These are phyloP conservation scores for Talaromyces liani DNA, from an alignment of 495 filamentous ascomycete species.

Conservation along the genomic window DNA sequence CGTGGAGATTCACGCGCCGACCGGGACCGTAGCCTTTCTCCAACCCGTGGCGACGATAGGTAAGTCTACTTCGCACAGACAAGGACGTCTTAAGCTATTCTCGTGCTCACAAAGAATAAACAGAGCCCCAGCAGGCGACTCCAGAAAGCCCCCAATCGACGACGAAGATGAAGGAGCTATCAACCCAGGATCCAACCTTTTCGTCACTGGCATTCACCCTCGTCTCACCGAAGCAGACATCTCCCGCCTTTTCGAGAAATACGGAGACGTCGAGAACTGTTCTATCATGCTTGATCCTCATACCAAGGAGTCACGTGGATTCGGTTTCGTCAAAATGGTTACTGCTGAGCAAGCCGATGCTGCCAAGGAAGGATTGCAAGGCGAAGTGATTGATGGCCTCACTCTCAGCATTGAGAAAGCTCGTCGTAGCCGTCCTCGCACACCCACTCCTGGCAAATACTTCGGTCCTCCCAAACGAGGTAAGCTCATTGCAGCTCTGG, in stretches of 20 bases:
- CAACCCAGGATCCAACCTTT: constrained; percentile 96
- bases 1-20: constrained; percentile 65
- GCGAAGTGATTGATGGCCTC: constrained; percentile 90
- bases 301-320: constrained; percentile 95
- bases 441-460: constrained; percentile 97
- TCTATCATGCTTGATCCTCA: constrained; percentile 99
- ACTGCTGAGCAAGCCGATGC: constrained; percentile 90
- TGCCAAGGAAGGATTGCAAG: constrained; percentile 92
- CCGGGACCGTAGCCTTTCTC: constrained; percentile 71
- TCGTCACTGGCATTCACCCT: constrained; percentile 97
- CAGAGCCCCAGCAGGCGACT: constrained; percentile 28
- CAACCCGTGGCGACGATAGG: constrained; percentile 63
- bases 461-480: constrained; percentile 97
- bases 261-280: constrained; percentile 96
- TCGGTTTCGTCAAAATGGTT: constrained; percentile 98
- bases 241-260: constrained; percentile 94
- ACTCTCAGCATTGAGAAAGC: constrained; percentile 99
- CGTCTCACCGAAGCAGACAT: constrained; percentile 87
- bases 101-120: constrained; percentile 7
- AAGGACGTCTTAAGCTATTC: not conserved
- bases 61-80: constrained; percentile 27
- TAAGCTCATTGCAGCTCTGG: constrained; percentile 36
- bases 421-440: constrained; percentile 85
- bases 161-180: constrained; percentile 73
- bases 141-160: constrained; percentile 23